Base-by-base conservation (phyloP, 495 filamentous ascomycete species). In the Xylaria curta region DNA sequence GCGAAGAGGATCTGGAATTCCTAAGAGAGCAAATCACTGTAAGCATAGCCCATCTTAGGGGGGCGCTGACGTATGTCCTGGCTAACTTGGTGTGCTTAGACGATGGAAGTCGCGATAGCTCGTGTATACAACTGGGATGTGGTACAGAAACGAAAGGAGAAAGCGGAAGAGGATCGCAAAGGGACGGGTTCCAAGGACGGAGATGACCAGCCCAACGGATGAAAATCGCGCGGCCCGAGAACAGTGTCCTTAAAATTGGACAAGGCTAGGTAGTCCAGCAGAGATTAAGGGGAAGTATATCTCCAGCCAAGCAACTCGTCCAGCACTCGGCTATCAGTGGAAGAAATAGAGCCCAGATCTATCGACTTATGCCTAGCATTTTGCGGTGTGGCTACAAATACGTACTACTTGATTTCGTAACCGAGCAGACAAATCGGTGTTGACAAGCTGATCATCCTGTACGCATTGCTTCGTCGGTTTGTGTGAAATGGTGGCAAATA, bases 91-190 rank as follows among this genome's bases (percentile, higher is more conserved):
- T 26, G 19, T 21, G 40, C 75, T 21, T 74, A 97, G 93, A 99
- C 96, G 0, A 88, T 99, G 82, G 96, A 99, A 81, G 96, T 99
- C 49, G 96, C 96, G 15, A 94, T 94, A 21, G 96, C 96, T 26
- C 86, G 97, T 68, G 93, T 99, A n/a, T 99, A 98, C 80, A 99
- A 99, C 80, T 98, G 95, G 93, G 96, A 99, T 78, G 93, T 99
- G 8, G 93, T 93, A 44, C 90, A 97, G 86, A 93, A 95, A 81
- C 85, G 96, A 70, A 97, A 97, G 87, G 95, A 97, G 69, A 95
- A 93, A 80, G 87, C 86, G 21, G 91, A 92, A 9, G 90, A 90
- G 73, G 88, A 84, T 46, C 60, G 65, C 8, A 78, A 82, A 78
- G 82, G 82, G 17, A 83, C 80, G 65, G 76, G 76, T 28, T 68